Evolutionary conservation across 148 eudicot species (phyloP), one percentile per base, ranked within the genome.

Genomic region (Gaultheria prostrata): DNA sequence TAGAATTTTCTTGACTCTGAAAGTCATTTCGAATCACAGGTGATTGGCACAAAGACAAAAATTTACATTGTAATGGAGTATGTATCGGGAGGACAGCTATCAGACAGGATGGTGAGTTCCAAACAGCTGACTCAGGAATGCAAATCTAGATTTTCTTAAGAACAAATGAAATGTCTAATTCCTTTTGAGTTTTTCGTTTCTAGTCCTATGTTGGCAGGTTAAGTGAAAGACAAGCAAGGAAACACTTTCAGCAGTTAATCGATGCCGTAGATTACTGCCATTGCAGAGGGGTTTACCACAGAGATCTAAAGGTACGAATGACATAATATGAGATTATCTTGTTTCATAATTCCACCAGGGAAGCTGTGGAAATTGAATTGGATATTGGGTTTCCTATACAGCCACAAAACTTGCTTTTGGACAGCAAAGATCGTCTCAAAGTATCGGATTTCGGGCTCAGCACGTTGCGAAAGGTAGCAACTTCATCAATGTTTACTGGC

Each of bases 371-470:
- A 56, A 51, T 74, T 54, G 61, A 71, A 71, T 18, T 80, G n/a
- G 59, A 26, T 39, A 32, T 43, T 59, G 61, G 72, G 15, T 45
- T 76, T 80, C 73, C 28, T 82, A 12, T 82, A 70, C 87, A 92
- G 94, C 94, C 94, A 57, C 86, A 90, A 54, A 92, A 92, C 84
- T 84, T 92, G 76, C 92, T 92, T 65, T 80, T 92, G 81, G 94
- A 90, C 80, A 79, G 82, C 84, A 84, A 86, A 86, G 94, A 91
- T 77, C 87, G 90, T 79, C 86, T 92, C 14, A 92, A 92, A 87
- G 87, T 92, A 24, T 92, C 93, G 3, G 94, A 92, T 76, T 92
- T 92, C 69, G 94, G 94, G 75, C 93, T 92, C 79, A 90, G 93
- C 51, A 85, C 89, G 5, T 71, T 89, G 76, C 79, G 67, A 32